phyloP scores from a whole-genome alignment of 1,139 yeast genomes.

The Taphrina flavorubra region DNA sequence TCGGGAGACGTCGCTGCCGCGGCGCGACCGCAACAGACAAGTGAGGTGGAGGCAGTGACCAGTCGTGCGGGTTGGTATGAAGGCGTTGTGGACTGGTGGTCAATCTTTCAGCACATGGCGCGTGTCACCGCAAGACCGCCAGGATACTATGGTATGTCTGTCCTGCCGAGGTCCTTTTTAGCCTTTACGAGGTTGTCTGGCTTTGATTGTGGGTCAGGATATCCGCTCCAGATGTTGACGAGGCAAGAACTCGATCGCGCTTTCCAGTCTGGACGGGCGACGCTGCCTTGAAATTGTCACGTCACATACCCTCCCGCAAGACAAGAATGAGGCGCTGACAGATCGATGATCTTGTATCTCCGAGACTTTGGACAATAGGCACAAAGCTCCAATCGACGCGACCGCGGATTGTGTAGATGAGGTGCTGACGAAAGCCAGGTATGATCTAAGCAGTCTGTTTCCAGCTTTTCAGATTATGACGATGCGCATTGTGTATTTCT shows the following conservation, averaged over 20 bases:
- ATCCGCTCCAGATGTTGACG: slow-evolving; percentile 17
- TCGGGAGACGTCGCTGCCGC: not conserved
- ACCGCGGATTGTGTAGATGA: slow-evolving; percentile 4
- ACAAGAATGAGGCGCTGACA: too few relatives aligned
- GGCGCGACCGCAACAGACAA: not conserved
- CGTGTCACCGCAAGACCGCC: slow-evolving; percentile 11
- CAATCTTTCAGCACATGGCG: slow-evolving; percentile 16
- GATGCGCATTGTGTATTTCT: not conserved
- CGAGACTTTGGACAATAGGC: not conserved
- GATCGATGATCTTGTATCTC: too few relatives aligned
- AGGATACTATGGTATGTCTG: slow-evolving; percentile 26
- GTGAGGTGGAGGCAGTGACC: not conserved
- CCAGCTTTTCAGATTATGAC: not conserved
- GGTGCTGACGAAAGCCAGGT: slow-evolving; percentile 12
- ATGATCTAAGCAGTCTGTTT: not conserved
- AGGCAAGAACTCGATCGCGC: slow-evolving; percentile 20
- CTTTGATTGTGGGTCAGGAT: slow-evolving; percentile 18
- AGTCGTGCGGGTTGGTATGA: slow-evolving; percentile 20
- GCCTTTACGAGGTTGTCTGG: slow-evolving; percentile 25
- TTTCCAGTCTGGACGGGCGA: slow-evolving; percentile 5
- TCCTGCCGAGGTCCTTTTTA: slow-evolving; percentile 8
- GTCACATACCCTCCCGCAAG: too few relatives aligned
- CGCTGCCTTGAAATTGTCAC: not conserved
- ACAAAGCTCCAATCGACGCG: too few relatives aligned
- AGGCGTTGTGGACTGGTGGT: slow-evolving; percentile 23